Conservation (phyloP, 2,329 filamentous ascomycete genomes). For the Geosmithia putterillii region DNA sequence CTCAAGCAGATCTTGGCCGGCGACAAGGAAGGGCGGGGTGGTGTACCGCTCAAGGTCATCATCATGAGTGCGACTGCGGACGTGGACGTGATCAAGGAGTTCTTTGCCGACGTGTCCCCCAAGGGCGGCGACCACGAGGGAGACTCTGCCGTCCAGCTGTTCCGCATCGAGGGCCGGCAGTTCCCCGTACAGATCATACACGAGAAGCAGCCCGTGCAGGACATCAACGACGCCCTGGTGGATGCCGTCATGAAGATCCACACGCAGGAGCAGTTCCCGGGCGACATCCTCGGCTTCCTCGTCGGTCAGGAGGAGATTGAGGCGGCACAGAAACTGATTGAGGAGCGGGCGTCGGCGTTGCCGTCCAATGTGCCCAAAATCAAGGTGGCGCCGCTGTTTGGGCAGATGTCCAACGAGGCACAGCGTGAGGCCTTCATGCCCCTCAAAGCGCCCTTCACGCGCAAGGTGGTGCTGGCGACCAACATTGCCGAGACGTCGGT, state of each 20-base stretch:
- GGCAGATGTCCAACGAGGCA: slow-evolving; percentile 73
- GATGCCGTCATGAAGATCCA: slow-evolving; percentile 81
- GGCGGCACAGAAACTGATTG: slow-evolving; percentile 63
- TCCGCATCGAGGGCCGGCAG: slow-evolving; percentile 73
- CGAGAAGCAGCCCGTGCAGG: slow-evolving; percentile 59
- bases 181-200: slow-evolving; percentile 74
- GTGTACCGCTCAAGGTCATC: slow-evolving; percentile 71
- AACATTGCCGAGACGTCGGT: slow-evolving; percentile 99
- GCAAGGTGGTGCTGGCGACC: slow-evolving; percentile 85
- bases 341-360: slow-evolving; percentile 64
- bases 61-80: slow-evolving; percentile 97
- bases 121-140: slow-evolving; percentile 6
- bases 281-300: slow-evolving; percentile 85
- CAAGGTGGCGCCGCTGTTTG: slow-evolving; percentile 70
- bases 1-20: slow-evolving; percentile 62
- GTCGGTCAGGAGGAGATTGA: slow-evolving; percentile 92
- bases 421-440: slow-evolving; percentile 81
- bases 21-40: slow-evolving; percentile 52
- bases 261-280: slow-evolving; percentile 76
- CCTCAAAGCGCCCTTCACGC: slow-evolving; percentile 55
- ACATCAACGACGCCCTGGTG: slow-evolving; percentile 72
- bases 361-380: slow-evolving; percentile 63
- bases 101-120: slow-evolving; percentile 43
- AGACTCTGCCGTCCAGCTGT: slow-evolving; percentile 25
- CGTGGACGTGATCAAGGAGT: slow-evolving; percentile 62